These are phyloP conservation scores for Endogone sp. DNA, from an alignment of 192 early-diverging fungal species.

Conservation along the genomic window DNA sequence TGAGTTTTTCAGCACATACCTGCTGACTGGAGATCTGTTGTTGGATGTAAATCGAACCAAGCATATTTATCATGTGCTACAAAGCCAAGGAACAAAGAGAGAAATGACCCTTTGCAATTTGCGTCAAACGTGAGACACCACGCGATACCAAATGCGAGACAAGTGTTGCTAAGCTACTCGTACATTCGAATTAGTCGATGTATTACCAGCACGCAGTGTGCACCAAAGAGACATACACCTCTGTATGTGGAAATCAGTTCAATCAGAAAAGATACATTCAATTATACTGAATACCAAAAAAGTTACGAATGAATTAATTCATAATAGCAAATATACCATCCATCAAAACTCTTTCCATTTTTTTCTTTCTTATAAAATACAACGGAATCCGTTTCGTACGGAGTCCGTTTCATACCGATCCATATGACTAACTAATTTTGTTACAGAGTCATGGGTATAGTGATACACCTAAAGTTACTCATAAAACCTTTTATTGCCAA, in stretches of 20 bases:
- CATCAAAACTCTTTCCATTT: conserved; percentile 59
- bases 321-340: conserved; percentile 41
- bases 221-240: conserved; percentile 71
- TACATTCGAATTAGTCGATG: conserved; percentile 59
- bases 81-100: not conserved
- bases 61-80: conserved; percentile 30
- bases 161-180: conserved; percentile 43
- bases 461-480: no score
- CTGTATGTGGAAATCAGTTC: conserved; percentile 8
- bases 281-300: no score
- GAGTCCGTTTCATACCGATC: no score
- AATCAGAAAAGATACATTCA: no score
- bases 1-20: not conserved
- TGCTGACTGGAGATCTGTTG: conserved; percentile 33
- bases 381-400: no score
- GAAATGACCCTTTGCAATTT: not conserved
- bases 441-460: no score
- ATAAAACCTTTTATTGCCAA: no score
- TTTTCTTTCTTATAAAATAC: no score
- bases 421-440: no score
- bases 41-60: conserved; percentile 23
- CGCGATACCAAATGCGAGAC: conserved; percentile 58
- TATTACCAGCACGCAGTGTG: conserved; percentile 61
- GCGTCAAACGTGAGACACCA: not conserved
- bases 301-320: no score